A percentile compares a stretch with the other conserved stretches of the same genome.
These are phyloP conservation scores for Mangifera indica DNA, from an alignment of 345 rosid species.

Conservation along the genomic window DNA sequence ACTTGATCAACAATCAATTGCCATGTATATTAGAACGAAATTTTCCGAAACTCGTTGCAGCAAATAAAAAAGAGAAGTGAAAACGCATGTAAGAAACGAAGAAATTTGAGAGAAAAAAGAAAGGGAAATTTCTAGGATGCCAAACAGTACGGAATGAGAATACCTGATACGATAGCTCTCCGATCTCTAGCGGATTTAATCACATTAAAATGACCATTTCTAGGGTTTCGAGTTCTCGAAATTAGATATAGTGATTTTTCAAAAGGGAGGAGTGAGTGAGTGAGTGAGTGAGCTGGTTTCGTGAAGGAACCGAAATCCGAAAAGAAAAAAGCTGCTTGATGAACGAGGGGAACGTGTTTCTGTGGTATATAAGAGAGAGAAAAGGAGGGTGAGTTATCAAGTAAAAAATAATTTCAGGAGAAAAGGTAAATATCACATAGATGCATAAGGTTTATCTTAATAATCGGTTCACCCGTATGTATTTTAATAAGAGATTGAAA, in stretches of 20 bases:
- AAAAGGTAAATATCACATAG: too few relatives aligned
- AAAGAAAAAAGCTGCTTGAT: not conserved
- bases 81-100: not conserved
- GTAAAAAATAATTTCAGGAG: too few relatives aligned
- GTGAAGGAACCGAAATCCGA: too few relatives aligned
- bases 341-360: not conserved
- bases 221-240: slow-evolving; percentile 22
- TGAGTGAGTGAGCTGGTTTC: not conserved
- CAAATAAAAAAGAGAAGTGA: not conserved
- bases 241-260: not conserved
- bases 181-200: not conserved
- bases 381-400: too few relatives aligned
- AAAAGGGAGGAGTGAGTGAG: not conserved
- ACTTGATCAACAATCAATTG: too few relatives aligned
- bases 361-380: too few relatives aligned
- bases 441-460: too few relatives aligned
- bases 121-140: slow-evolving; percentile 1
- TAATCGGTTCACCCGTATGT: too few relatives aligned
- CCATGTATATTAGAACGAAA: too few relatives aligned
- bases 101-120: slow-evolving; percentile 1
- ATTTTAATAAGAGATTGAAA: too few relatives aligned
- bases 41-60: too few relatives aligned
- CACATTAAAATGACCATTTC: not conserved
- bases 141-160: slow-evolving; percentile 6
- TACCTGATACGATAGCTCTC: not conserved